These are phyloP conservation scores for Pseudoscleropodium purum DNA, from an alignment of 225 moss, liverwort and hornwort genomes.

Conservation along the genomic window DNA sequence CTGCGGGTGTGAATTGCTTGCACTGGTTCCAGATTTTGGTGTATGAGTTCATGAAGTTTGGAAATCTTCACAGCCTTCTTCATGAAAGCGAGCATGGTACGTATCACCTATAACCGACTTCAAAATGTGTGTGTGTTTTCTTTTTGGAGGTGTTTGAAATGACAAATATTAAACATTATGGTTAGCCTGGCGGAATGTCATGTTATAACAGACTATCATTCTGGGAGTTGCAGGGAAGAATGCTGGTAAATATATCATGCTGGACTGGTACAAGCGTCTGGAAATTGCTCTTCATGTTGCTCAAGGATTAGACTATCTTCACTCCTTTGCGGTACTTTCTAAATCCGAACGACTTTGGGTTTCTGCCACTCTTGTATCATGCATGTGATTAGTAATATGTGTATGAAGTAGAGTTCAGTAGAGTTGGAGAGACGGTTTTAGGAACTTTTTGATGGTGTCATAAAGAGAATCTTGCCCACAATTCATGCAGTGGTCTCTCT, in stretches of 20 bases:
- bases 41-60: conserved; percentile 48
- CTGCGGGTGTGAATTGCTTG: neutral
- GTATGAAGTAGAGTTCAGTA: neutral
- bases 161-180: neutral
- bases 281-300: conserved; percentile 57
- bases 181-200: neutral
- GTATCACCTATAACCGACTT: neutral
- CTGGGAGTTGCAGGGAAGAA: conserved; percentile 19
- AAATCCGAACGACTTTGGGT: neutral
- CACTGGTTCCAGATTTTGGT: conserved; percentile 32
- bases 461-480: neutral
- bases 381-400: neutral
- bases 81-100: conserved; percentile 21
- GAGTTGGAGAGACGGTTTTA: neutral
- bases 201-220: neutral
- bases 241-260: conserved; percentile 27
- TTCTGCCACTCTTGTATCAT: neutral
- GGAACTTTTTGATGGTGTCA: neutral
- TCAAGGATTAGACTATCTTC: conserved; percentile 57
- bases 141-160: neutral
- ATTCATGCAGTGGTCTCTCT: neutral
- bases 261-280: conserved; percentile 54
- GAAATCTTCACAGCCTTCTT: conserved; percentile 36
- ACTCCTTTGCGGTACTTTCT: conserved; percentile 47
- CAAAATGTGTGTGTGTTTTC: neutral